Evolutionary conservation across 2,329 filamentous ascomycete genomes (phyloP).

Genomic region (Zalaria sp.): DNA sequence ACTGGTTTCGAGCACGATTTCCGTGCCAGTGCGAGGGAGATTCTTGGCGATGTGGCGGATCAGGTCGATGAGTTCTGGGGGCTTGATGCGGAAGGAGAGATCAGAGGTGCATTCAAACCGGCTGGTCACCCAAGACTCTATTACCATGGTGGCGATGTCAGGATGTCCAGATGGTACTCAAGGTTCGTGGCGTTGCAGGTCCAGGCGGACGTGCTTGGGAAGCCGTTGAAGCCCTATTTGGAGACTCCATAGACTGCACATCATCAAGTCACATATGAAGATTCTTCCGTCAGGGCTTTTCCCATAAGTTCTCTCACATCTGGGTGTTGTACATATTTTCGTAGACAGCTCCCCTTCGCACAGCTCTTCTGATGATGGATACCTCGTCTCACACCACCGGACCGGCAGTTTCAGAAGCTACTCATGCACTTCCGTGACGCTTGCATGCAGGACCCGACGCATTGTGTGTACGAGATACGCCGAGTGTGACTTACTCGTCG

Average conservation of each 20-base stretch:
- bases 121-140: conserved; percentile 25
- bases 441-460: too few relatives aligned
- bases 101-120: conserved; percentile 27
- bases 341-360: too few relatives aligned
- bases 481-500: too few relatives aligned
- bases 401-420: too few relatives aligned
- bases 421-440: too few relatives aligned
- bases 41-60: conserved; percentile 27
- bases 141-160: conserved; percentile 30
- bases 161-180: conserved; percentile 32
- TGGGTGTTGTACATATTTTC: too few relatives aligned
- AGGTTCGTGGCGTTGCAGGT: conserved; percentile 33
- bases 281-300: too few relatives aligned
- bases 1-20: conserved; percentile 33
- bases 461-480: too few relatives aligned
- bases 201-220: conserved; percentile 18
- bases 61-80: conserved; percentile 31
- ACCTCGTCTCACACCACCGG: too few relatives aligned
- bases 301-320: too few relatives aligned
- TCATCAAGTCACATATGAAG: too few relatives aligned
- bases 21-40: conserved; percentile 20
- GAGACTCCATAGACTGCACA: background rate
- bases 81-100: conserved; percentile 32
- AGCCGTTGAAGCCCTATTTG: conserved; percentile 5
- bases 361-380: too few relatives aligned